A percentile compares a stretch with the other conserved stretches of the same genome.
Conservation (phyloP, 805 yeast species). For the Hanseniaspora guilliermondii region DNA sequence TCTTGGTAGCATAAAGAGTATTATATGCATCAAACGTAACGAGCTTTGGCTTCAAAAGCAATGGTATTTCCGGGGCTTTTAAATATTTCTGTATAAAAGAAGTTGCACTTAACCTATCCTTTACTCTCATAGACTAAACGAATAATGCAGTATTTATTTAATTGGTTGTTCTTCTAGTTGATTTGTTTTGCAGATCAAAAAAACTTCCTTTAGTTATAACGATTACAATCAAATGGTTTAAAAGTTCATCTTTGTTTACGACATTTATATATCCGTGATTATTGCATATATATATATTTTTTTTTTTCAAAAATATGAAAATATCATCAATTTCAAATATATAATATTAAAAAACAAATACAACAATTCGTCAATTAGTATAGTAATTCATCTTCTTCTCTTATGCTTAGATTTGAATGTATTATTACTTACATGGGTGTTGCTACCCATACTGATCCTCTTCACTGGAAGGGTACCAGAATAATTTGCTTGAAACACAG, state of each 20-base stretch:
- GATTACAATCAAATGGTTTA: background rate
- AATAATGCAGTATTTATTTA: too few species aligned
- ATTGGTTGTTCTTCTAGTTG: background rate
- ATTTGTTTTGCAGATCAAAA: too few species aligned
- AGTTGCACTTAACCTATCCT: background rate
- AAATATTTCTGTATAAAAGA: background rate
- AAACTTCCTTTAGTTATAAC: too few species aligned
- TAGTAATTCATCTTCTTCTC: background rate
- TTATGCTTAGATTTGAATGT: background rate
- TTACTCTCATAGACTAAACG: background rate
- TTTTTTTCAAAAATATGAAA: background rate
- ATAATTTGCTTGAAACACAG: conserved; percentile 62
- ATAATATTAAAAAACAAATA: background rate
- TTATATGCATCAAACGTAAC: conserved; percentile 59
- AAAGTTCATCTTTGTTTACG: background rate
- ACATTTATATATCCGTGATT: background rate
- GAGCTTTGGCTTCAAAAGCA: conserved; percentile 29
- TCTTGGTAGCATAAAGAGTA: conserved; percentile 47
- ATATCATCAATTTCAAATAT: background rate
- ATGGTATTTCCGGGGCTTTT: conserved; percentile 17
- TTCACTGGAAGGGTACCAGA: conserved; percentile 66
- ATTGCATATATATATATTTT: too few species aligned
- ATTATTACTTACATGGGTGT: background rate
- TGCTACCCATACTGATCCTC: conserved; percentile 14
- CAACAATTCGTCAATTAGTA: background rate